Evolutionary conservation across 2,329 filamentous ascomycete species (phyloP).

Genomic region (Ophiocordyceps camponoti-saundersi): DNA sequence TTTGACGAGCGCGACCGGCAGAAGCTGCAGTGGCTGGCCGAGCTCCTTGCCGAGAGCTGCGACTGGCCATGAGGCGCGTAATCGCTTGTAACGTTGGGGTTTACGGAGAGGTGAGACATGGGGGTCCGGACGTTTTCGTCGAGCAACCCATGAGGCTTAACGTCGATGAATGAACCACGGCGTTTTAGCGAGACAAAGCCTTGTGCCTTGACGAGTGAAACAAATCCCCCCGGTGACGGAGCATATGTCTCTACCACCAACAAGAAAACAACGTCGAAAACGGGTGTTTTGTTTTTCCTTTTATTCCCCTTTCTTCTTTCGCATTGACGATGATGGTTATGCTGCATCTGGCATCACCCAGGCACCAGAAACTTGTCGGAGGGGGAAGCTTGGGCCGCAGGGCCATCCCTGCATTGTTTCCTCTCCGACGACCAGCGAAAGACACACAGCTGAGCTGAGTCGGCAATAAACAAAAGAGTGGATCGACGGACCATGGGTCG

Average conservation of each 20-base stretch:
- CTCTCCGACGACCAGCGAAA: background rate
- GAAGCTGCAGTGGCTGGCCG: constrained; percentile 49
- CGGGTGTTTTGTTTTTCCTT: background rate
- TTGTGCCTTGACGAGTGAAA: background rate
- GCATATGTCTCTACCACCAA: background rate
- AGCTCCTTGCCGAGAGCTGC: constrained; percentile 39
- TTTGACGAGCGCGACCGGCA: constrained; percentile 52
- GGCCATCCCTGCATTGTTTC: background rate
- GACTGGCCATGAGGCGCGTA: constrained; percentile 35
- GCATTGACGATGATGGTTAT: background rate
- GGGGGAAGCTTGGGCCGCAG: background rate
- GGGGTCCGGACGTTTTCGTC: background rate
- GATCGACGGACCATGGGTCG: background rate
- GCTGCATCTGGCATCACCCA: background rate
- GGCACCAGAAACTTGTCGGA: background rate
- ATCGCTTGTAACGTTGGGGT: background rate
- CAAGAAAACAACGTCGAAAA: background rate
- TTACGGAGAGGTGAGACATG: background rate
- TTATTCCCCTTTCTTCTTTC: background rate
- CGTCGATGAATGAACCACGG: background rate
- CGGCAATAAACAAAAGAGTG: background rate
- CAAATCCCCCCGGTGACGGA: background rate
- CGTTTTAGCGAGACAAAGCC: background rate
- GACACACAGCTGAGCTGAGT: background rate
- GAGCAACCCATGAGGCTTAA: background rate